Evolutionary conservation across 2,329 filamentous ascomycete species (phyloP).

Genomic region (Beauveria sp.): DNA sequence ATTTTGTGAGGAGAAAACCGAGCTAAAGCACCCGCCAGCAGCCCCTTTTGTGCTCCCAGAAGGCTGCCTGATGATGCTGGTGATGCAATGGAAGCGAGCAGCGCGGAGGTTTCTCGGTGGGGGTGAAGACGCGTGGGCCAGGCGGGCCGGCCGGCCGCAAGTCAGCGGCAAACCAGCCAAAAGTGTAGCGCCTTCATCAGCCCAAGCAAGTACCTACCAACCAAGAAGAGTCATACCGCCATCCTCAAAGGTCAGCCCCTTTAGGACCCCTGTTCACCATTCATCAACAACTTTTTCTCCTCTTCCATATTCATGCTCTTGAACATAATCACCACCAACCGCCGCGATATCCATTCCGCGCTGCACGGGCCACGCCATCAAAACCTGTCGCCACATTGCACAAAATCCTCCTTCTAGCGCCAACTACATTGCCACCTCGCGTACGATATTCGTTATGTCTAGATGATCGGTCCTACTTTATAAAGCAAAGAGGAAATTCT

Average conservation of each 20-base stretch:
- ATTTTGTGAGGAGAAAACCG: background rate
- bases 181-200: background rate
- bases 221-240: conserved; percentile 6
- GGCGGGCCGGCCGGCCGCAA: no score
- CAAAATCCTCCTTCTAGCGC: background rate
- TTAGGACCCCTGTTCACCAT: background rate
- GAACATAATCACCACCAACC: background rate
- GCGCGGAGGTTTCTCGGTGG: background rate
- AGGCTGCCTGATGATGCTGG: background rate
- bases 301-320: background rate
- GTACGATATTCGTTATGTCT: background rate
- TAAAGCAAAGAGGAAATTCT: background rate
- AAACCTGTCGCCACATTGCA: conserved; percentile 1
- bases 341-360: background rate
- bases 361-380: background rate
- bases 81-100: background rate
- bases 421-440: background rate
- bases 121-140: background rate
- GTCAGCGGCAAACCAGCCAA: background rate
- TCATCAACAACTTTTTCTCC: background rate
- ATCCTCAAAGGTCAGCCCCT: background rate
- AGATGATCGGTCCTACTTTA: background rate
- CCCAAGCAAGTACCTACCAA: background rate
- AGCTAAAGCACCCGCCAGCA: background rate
- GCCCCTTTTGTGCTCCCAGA: background rate